Conservation (phyloP, 148 eudicot genomes). For the Linanthus parryae region DNA sequence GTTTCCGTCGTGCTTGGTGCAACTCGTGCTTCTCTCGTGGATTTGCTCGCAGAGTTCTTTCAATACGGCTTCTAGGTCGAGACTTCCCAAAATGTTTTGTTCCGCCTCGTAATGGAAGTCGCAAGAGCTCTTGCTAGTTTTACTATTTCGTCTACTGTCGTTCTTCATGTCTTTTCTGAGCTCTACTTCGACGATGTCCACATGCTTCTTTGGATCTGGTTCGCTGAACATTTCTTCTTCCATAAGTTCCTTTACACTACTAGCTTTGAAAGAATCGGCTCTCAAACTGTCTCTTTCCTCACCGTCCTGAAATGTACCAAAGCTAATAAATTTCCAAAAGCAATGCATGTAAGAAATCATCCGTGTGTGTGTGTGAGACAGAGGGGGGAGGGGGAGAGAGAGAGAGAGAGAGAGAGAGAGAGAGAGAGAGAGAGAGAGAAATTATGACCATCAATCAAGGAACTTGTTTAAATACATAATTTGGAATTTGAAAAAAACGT, state of each 20-base stretch:
- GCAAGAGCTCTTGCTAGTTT: slow-evolving; percentile 29
- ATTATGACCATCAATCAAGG: not conserved
- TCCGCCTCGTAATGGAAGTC: slow-evolving; percentile 37
- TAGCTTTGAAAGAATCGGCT: slow-evolving; percentile 39
- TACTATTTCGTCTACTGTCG: slow-evolving; percentile 24
- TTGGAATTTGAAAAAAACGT: slow-evolving; percentile 13
- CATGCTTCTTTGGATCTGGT: slow-evolving; percentile 24
- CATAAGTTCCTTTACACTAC: slow-evolving; percentile 91
- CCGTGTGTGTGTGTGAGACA: not conserved
- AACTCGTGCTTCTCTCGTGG: slow-evolving; percentile 22
- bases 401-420: not conserved
- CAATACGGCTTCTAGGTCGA: slow-evolving; percentile 43
- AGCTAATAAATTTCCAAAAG: slow-evolving; percentile 4
- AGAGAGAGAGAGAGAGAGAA: not conserved
- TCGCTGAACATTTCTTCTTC: slow-evolving; percentile 83
- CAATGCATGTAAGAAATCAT: not conserved
- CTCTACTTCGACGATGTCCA: no score
- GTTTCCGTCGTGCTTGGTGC: slow-evolving; percentile 16
- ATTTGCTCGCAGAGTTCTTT: slow-evolving; percentile 50
- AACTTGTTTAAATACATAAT: not conserved
- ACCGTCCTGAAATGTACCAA: slow-evolving; percentile 28
- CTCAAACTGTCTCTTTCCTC: slow-evolving; percentile 27
- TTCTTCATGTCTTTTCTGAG: slow-evolving; percentile 22
- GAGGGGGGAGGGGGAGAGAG: not conserved
- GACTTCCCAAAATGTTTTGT: slow-evolving; percentile 33